Evolutionary conservation across 805 yeast species (phyloP).

Genomic region (Wickerhamiella nectarea): DNA sequence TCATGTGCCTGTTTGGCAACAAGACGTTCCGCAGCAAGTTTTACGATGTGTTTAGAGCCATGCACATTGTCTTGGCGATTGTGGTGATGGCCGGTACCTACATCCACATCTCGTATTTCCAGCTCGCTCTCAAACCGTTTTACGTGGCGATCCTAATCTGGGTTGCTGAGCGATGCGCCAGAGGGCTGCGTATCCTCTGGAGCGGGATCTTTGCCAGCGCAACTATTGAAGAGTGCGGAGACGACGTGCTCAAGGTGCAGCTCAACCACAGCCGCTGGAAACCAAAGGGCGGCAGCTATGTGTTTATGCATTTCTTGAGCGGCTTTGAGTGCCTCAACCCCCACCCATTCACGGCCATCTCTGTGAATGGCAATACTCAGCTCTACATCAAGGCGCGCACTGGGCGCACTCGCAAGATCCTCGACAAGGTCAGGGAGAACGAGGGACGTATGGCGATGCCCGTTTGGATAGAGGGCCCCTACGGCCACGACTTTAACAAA

Average conservation of each 20-base stretch:
- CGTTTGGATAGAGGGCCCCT: constrained; percentile 46
- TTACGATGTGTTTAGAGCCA: constrained; percentile 49
- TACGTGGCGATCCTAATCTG: constrained; percentile 50
- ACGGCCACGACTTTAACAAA: constrained; percentile 29
- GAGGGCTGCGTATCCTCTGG: constrained; percentile 39
- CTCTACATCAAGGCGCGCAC: constrained; percentile 25
- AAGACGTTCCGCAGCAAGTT: constrained; percentile 45
- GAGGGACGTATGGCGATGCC: constrained; percentile 16
- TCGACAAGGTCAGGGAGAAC: constrained; percentile 25
- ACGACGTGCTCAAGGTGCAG: constrained; percentile 23
- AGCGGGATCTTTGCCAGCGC: constrained; percentile 35
- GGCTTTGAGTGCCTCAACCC: constrained; percentile 45
- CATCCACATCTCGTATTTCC: constrained; percentile 7
- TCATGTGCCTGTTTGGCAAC: constrained; percentile 38
- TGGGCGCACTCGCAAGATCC: constrained; percentile 38
- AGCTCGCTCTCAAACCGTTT: constrained; percentile 15
- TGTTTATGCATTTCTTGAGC: constrained; percentile 38
- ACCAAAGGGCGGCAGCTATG: constrained; percentile 40
- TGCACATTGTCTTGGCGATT: constrained; percentile 35
- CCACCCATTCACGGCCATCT: constrained; percentile 46
- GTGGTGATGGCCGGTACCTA: constrained; percentile 7
- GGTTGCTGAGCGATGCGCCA: constrained; percentile 49
- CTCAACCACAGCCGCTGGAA: constrained; percentile 28
- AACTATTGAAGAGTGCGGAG: constrained; percentile 7
- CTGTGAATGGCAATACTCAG: constrained; percentile 4